Evolutionary conservation across 768 basidiomycete genomes (phyloP).

Genomic region (Boletus pseudopeckii): DNA sequence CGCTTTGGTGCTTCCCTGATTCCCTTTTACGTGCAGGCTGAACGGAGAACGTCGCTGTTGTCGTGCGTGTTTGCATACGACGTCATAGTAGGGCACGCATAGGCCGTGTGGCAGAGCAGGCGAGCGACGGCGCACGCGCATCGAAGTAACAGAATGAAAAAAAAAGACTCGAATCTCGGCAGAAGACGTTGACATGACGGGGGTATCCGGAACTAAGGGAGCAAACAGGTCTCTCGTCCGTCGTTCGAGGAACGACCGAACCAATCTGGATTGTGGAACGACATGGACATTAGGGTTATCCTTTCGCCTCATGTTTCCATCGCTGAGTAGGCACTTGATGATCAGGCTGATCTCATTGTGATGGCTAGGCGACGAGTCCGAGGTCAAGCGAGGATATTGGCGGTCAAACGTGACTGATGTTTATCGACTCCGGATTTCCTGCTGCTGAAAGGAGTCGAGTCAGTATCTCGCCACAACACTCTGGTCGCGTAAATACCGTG

Average conservation of each 20-base stretch:
- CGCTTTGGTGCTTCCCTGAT: slow-evolving; percentile 6
- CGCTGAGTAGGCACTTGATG: not conserved
- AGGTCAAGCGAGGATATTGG: not conserved
- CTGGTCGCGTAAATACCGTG: not conserved
- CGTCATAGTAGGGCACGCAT: slow-evolving; percentile 22
- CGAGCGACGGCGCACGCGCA: slow-evolving; percentile 7
- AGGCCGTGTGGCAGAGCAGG: slow-evolving; percentile 12
- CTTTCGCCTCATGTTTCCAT: slow-evolving; percentile 20
- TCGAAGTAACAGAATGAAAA: not conserved
- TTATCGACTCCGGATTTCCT: not conserved
- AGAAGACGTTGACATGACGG: not conserved
- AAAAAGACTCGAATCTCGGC: not conserved
- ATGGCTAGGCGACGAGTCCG: not conserved
- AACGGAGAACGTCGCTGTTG: slow-evolving; percentile 1
- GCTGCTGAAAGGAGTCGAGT: slow-evolving; percentile 6
- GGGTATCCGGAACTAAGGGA: not conserved
- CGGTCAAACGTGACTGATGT: not conserved
- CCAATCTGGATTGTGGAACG: too few relatives aligned
- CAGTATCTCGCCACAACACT: not conserved
- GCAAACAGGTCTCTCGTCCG: not conserved
- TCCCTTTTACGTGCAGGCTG: slow-evolving; percentile 22
- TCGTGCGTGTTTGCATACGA: slow-evolving; percentile 8
- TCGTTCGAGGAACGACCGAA: not conserved
- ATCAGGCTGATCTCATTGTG: slow-evolving; percentile 1
- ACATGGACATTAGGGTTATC: not conserved